These are phyloP conservation scores for Penicillium sp. DNA, from an alignment of 2,329 filamentous ascomycete species.

Conservation along the genomic window DNA sequence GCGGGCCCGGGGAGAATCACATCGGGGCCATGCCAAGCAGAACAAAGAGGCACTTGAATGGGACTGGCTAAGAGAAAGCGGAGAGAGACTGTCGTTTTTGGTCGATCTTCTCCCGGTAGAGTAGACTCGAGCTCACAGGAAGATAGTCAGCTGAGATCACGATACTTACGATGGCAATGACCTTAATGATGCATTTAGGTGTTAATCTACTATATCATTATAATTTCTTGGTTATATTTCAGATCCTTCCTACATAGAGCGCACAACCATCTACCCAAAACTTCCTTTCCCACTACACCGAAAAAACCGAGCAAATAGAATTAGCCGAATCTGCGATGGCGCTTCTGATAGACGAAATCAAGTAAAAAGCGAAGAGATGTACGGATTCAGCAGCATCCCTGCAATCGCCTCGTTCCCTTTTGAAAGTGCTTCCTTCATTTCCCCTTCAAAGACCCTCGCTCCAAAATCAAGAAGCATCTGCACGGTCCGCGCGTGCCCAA, in stretches of 20 bases:
- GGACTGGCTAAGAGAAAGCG: conserved; percentile 48
- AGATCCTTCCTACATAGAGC: neutral
- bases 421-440: neutral
- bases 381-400: neutral
- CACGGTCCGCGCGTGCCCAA: neutral
- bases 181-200: conserved; percentile 10
- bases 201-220: neutral
- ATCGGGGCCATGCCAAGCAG: conserved; percentile 47
- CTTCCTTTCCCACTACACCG: no score
- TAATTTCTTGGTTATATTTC: neutral
- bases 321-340: neutral
- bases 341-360: neutral
- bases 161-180: conserved; percentile 16
- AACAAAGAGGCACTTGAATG: conserved; percentile 42
- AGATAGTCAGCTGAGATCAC: neutral
- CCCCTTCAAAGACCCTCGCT: neutral
- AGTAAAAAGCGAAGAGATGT: neutral
- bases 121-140: neutral
- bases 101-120: conserved; percentile 35
- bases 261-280: no score
- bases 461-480: neutral
- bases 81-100: conserved; percentile 43
- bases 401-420: neutral
- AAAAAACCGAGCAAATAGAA: neutral
- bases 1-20: conserved; percentile 50